Conservation (phyloP, 305 asterid species). For the Nicotiana rustica region DNA sequence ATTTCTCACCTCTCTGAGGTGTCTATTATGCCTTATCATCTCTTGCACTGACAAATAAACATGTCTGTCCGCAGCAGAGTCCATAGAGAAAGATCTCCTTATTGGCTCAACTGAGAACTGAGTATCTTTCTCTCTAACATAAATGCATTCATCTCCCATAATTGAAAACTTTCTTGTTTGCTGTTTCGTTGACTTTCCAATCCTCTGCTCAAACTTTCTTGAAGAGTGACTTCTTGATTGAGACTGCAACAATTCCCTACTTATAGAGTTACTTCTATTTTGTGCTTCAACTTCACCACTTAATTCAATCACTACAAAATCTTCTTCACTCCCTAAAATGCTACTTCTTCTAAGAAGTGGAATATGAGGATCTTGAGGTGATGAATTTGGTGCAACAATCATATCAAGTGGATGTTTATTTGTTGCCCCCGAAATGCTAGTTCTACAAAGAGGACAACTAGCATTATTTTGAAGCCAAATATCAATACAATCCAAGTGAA, state of each 20-base stretch:
- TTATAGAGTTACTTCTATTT: constrained; percentile 45
- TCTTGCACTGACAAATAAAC: constrained; percentile 71
- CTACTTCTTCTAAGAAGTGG: constrained; percentile 39
- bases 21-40: constrained; percentile 52
- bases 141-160: constrained; percentile 82
- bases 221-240: constrained; percentile 54
- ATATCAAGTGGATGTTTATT: constrained; percentile 47
- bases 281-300: constrained; percentile 41
- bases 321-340: constrained; percentile 51
- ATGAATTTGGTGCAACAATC: constrained; percentile 77
- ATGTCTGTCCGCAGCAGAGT: constrained; percentile 68
- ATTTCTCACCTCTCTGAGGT: constrained; percentile 42
- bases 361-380: constrained; percentile 67
- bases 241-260: constrained; percentile 43
- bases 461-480: constrained; percentile 75
- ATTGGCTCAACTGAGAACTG: constrained; percentile 69
- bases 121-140: constrained; percentile 59
- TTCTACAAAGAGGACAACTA: constrained; percentile 83
- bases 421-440: constrained; percentile 65
- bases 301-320: constrained; percentile 57
- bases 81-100: constrained; percentile 89
- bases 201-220: constrained; percentile 51
- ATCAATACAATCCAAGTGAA: constrained; percentile 84
- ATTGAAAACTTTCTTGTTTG: constrained; percentile 59
- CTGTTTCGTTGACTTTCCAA: constrained; percentile 36